Evolutionary conservation across 2,329 filamentous ascomycete genomes (phyloP), one percentile per base, ranked within the genome.

Genomic region (Cordyceps militaris): DNA sequence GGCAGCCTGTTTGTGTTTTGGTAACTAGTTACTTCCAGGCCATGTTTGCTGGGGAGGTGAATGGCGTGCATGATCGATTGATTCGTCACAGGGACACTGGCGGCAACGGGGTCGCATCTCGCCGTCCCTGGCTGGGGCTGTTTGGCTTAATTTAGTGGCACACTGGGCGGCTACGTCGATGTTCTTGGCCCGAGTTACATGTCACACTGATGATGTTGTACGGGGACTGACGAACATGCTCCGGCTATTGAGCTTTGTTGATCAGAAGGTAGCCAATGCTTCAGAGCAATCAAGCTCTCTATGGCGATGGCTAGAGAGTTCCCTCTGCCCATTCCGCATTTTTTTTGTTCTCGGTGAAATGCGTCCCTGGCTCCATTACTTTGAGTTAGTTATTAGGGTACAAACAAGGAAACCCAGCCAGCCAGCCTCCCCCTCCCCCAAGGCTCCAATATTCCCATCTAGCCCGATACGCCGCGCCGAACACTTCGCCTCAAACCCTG

Each of bases 401-500:
- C 13, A 54, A 26, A 36, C 19, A 26, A 2, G 13, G n/a, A 21
- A 49, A 21, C 43, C 54, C 34, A 49, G 24, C 54, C 53, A 21
- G 32, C 54, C 34, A 49, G 24, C 54, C 53, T 28, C 53, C 32
- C 28, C 53, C 23, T 43, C 30, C 36, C 44, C 32, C 53, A 32
- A 30, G 26, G 46, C 44, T 34, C 44, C 54, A 56, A 32, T 56
- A 50, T 43, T 42, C 23, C 26, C 44, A 56, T 56, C 54, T 30
- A 48, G 44, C 46, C 44, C n/a, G 53, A 56, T 48, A 26, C 23
- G 52, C 52, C 32, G 43, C 51, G 43, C 51, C 40, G 38, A 48
- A 16, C 26, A 53, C 10, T 34, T 34, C 32, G 32, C 32, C 32
- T 34, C 32, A 34, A 34, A 5, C 32, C 32, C 30, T 28, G n/a